phyloP scores from a whole-genome alignment of 257 asterid species.

The Striga asiatica region DNA sequence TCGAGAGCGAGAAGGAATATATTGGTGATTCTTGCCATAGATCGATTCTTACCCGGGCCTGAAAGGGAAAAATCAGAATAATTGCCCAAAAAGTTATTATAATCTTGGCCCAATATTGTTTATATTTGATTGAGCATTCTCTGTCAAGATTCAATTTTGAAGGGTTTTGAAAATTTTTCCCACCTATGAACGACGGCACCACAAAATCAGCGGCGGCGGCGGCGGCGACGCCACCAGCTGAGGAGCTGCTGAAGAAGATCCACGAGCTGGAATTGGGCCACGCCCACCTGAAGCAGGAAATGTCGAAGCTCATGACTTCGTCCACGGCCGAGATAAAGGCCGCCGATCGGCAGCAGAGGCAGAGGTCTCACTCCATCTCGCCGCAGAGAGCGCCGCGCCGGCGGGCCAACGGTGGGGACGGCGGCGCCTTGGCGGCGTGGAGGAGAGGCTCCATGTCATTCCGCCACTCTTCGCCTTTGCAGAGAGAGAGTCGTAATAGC shows the following conservation, averaged over 20 bases:
- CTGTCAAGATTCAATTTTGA: neutral
- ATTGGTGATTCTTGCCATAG: constrained; percentile 6
- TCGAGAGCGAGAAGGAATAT: neutral
- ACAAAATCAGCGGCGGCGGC: constrained; percentile 20
- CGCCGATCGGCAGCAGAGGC: constrained; percentile 29
- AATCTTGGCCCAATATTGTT: neutral
- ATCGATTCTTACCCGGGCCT: constrained; percentile 23
- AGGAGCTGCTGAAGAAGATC: constrained; percentile 83
- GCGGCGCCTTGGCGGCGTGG: constrained; percentile 27
- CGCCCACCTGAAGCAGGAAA: constrained; percentile 71
- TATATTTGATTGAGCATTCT: neutral
- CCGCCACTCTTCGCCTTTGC: constrained; percentile 71
- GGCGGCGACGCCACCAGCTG: constrained; percentile 38
- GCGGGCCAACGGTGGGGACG: constrained; percentile 26
- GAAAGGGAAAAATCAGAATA: neutral
- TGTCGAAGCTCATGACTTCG: constrained; percentile 47
- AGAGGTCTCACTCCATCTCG: constrained; percentile 74
- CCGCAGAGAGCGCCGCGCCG: constrained; percentile 52
- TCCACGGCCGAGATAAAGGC: constrained; percentile 24
- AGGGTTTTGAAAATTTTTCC: constrained; percentile 10
- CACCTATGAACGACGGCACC: constrained; percentile 26
- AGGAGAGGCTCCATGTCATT: constrained; percentile 42
- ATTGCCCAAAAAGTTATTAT: neutral
- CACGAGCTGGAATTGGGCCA: constrained; percentile 72
- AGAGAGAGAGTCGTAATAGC: constrained; percentile 48